A percentile compares a stretch with the other conserved stretches of the same genome.
Evolutionary conservation across 2,329 filamentous ascomycete genomes (phyloP).

Genomic region (Aschersonia sp.): DNA sequence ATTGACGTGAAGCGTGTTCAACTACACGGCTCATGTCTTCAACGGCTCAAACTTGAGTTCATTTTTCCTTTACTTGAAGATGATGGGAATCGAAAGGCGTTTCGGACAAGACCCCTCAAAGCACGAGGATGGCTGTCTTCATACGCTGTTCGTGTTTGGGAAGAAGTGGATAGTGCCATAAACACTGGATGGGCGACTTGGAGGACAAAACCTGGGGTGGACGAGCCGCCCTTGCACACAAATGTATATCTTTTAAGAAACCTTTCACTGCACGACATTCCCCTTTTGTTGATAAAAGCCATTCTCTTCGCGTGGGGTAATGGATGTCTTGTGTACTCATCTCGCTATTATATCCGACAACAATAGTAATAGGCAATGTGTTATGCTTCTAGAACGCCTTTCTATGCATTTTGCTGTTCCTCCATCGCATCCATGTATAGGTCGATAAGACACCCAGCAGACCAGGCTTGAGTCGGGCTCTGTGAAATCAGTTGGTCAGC

Average conservation of each 20-base stretch:
- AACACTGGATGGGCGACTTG: neutral
- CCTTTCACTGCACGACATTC: neutral
- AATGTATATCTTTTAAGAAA: neutral
- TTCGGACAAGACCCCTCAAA: too few species aligned
- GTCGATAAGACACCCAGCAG: constrained; percentile 85
- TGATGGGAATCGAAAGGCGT: too few species aligned
- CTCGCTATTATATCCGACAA: neutral
- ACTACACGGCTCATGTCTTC: too few species aligned
- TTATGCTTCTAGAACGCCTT: neutral
- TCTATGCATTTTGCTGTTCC: constrained; percentile 20
- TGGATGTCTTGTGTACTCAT: too few species aligned
- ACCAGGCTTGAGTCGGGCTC: constrained; percentile 95
- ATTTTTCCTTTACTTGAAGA: too few species aligned
- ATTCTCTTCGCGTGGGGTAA: too few species aligned
- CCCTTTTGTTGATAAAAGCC: neutral
- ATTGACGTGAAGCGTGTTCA: too few species aligned
- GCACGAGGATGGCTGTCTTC: too few species aligned
- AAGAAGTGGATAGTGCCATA: neutral
- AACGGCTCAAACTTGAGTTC: too few species aligned
- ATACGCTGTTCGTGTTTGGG: too few species aligned
- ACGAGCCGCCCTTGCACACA: neutral
- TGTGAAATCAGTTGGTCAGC: constrained; percentile 17
- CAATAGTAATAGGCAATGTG: neutral
- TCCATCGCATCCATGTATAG: constrained; percentile 81
- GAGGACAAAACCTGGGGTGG: neutral